Evolutionary conservation across 305 asterid genomes (phyloP).

Genomic region (Fraxinus velutina): DNA sequence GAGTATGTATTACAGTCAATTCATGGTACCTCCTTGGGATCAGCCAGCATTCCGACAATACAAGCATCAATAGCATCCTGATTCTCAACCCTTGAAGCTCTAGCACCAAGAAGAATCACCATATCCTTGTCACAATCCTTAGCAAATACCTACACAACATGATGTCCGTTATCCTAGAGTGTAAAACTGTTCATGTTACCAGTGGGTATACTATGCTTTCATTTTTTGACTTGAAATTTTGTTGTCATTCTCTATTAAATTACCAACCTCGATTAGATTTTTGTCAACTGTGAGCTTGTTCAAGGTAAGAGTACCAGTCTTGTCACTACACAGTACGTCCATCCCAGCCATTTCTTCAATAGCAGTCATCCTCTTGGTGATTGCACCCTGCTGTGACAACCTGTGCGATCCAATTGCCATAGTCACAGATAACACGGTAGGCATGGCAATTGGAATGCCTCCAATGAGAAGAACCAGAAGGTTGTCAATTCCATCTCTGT

Average conservation of each 20-base stretch:
- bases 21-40: slow-evolving; percentile 40
- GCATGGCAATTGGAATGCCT: slow-evolving; percentile 44
- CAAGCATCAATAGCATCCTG: slow-evolving; percentile 44
- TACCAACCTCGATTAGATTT: slow-evolving; percentile 40
- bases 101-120: slow-evolving; percentile 36
- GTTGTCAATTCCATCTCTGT: slow-evolving; percentile 32
- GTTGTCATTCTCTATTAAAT: not conserved
- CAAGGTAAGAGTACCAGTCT: slow-evolving; percentile 70
- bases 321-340: slow-evolving; percentile 76
- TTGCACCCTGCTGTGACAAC: slow-evolving; percentile 42
- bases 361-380: slow-evolving; percentile 71
- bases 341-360: slow-evolving; percentile 77
- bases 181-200: not conserved
- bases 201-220: not conserved
- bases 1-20: not conserved
- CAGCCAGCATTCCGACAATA: slow-evolving; percentile 36
- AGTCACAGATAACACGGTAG: slow-evolving; percentile 39
- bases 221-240: not conserved
- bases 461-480: slow-evolving; percentile 40
- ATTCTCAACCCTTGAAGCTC: slow-evolving; percentile 41
- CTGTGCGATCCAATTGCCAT: slow-evolving; percentile 49
- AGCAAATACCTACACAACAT: slow-evolving; percentile 25
- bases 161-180: not conserved
- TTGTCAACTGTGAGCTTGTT: slow-evolving; percentile 67
- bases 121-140: slow-evolving; percentile 33